phyloP scores from a whole-genome alignment of 129 eudicot species.

The Arctium minus region DNA sequence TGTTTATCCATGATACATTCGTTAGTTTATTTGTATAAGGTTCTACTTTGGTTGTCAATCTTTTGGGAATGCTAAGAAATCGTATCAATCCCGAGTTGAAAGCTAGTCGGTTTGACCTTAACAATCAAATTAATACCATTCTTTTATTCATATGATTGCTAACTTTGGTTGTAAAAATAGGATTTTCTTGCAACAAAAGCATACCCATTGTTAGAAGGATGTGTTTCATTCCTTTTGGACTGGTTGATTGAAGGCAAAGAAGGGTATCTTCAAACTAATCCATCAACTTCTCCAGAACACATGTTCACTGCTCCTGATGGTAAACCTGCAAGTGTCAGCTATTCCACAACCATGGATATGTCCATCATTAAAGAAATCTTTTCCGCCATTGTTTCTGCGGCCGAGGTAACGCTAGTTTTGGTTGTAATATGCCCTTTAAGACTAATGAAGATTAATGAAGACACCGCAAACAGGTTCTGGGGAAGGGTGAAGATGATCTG shows the following conservation, averaged over 20 bases:
- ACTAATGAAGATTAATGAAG: not conserved
- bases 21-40: not conserved
- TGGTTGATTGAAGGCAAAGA: constrained; percentile 64
- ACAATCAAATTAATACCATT: not conserved
- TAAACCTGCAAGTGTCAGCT: constrained; percentile 68
- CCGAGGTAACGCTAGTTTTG: constrained; percentile 33
- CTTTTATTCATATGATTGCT: not conserved
- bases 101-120: not conserved
- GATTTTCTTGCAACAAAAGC: constrained; percentile 51
- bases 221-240: constrained; percentile 54
- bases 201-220: constrained; percentile 60
- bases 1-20: not conserved
- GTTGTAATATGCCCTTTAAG: not conserved
- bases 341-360: constrained; percentile 70
- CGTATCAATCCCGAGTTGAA: not conserved
- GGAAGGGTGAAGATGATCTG: constrained; percentile 42
- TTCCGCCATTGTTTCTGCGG: constrained; percentile 48
- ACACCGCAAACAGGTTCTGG: constrained; percentile 31
- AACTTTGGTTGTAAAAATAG: constrained; percentile 7
- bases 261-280: constrained; percentile 60
- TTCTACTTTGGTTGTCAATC: not conserved
- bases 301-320: constrained; percentile 69
- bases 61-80: not conserved
- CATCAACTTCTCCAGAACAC: constrained; percentile 83
- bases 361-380: constrained; percentile 60